Evolutionary conservation across 441 rosid genomes (phyloP), one percentile per base, ranked within the genome.

Genomic region (Aleurites moluccanus): DNA sequence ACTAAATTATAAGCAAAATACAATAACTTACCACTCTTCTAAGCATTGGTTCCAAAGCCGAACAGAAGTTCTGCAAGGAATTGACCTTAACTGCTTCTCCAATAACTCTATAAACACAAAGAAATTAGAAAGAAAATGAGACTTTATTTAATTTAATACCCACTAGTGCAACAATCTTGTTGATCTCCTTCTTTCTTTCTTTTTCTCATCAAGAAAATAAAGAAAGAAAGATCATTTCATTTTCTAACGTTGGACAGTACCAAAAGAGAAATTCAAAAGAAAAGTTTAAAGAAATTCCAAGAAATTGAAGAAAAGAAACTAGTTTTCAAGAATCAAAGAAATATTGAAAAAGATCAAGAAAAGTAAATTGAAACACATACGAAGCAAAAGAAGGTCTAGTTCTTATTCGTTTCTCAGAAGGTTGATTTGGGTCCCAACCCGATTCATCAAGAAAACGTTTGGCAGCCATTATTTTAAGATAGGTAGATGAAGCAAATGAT

Each of bases 31-130:
- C 97, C 89, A 90, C 97, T 81, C 76, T 86, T 70, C 97, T 81
- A 21, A 92, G 75, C 85, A 89, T 13, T 18, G 97, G 97, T 80
- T 88, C 97, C 59, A 92, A 74, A 75, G 87, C 86, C 27, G 75
- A 20, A 49, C 82, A 81, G 13, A 87, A 50, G 30, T 75, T 70
- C 69, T 78, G 63, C 50, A 86, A 18, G 62, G 82, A 80, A 67
- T 85, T 88, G 66, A 79, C 81, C 84, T 75, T 63, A 11, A 86
- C 47, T 18, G 82, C 85, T 82, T 86, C 86, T 47, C 80, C 82
- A 44, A 88, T 76, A 72, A 89, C 84, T 64, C 97, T 92, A 84
- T 57, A 63, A 74, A 9, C 4, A 56, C 21, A 56, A 6, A 56
- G 8, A 56, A n/a, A 73, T 23, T 23, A 74, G 2, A 42, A 14